Percentiles rank a stretch among this genome's conserved stretches.
These are phyloP conservation scores for Candida palmyrensis DNA, from an alignment of 805 yeast species.

Conservation along the genomic window DNA sequence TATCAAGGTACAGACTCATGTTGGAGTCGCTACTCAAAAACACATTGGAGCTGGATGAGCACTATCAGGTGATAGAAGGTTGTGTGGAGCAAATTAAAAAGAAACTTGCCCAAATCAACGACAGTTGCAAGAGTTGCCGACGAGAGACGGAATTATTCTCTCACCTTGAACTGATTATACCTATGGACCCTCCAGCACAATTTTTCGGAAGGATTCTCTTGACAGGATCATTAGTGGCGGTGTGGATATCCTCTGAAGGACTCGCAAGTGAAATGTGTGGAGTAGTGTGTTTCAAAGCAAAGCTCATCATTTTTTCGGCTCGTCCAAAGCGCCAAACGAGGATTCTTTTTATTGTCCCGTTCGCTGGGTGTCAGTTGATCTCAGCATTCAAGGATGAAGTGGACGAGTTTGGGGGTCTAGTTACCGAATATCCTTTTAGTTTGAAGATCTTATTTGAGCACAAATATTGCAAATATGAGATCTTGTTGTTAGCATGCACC, in stretches of 20 bases:
- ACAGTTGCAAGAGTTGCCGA: too few species aligned
- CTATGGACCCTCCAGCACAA: slow-evolving; percentile 25
- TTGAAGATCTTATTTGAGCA: slow-evolving; percentile 47
- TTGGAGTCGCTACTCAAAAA: slow-evolving; percentile 36
- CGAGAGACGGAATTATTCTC: too few species aligned
- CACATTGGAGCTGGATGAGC: slow-evolving; percentile 12
- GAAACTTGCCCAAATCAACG: slow-evolving; percentile 22
- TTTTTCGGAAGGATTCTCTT: slow-evolving; percentile 44
- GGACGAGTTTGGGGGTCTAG: slow-evolving; percentile 19
- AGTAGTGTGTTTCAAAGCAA: slow-evolving; percentile 21
- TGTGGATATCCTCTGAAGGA: slow-evolving; percentile 32
- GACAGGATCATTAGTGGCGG: slow-evolving; percentile 36
- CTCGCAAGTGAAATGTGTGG: slow-evolving; percentile 7
- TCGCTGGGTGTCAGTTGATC: slow-evolving; percentile 26
- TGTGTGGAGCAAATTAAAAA: slow-evolving; percentile 12
- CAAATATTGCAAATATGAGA: slow-evolving; percentile 37
- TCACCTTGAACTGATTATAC: neutral
- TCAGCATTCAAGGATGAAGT: slow-evolving; percentile 15
- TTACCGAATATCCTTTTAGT: slow-evolving; percentile 21
- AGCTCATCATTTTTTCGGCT: neutral
- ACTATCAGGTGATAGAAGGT: slow-evolving; percentile 9
- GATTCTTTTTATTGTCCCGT: slow-evolving; percentile 42
- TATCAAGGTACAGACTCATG: slow-evolving; percentile 47
- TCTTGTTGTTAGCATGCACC: slow-evolving; percentile 30
- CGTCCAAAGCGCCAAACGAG: neutral